A percentile compares a stretch with the other conserved stretches of the same genome.
phyloP scores from a whole-genome alignment of 176 grass and related monocot species.

The Carex cristatella region DNA sequence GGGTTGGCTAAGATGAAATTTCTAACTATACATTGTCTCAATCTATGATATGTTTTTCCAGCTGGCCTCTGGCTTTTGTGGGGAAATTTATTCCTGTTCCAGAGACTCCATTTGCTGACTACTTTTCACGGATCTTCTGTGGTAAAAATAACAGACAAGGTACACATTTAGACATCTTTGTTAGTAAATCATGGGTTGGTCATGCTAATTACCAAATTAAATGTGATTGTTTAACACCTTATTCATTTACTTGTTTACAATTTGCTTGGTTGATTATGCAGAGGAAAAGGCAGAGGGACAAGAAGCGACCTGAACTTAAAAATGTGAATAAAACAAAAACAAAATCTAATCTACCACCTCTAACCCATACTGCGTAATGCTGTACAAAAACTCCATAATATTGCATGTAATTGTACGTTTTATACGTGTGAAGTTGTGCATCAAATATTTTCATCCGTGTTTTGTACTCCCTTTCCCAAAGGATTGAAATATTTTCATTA shows the following conservation, averaged over 20 bases:
- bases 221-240: background rate
- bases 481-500: background rate
- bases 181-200: background rate
- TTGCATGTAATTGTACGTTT: background rate
- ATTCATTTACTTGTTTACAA: background rate
- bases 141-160: constrained; percentile 40
- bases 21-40: constrained; percentile 1
- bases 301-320: background rate
- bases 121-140: constrained; percentile 31
- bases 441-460: background rate
- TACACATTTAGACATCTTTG: background rate
- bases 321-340: background rate
- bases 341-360: background rate
- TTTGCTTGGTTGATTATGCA: background rate
- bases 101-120: constrained; percentile 43
- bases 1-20: background rate
- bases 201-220: background rate
- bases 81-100: constrained; percentile 88
- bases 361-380: background rate
- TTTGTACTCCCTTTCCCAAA: background rate
- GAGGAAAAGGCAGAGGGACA: background rate
- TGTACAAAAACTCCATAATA: background rate
- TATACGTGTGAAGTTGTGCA: background rate
- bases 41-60: constrained; percentile 34
- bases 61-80: constrained; percentile 72